These are phyloP conservation scores for Chlorophyllum brunneum DNA, from an alignment of 768 basidiomycete species.

Conservation along the genomic window DNA sequence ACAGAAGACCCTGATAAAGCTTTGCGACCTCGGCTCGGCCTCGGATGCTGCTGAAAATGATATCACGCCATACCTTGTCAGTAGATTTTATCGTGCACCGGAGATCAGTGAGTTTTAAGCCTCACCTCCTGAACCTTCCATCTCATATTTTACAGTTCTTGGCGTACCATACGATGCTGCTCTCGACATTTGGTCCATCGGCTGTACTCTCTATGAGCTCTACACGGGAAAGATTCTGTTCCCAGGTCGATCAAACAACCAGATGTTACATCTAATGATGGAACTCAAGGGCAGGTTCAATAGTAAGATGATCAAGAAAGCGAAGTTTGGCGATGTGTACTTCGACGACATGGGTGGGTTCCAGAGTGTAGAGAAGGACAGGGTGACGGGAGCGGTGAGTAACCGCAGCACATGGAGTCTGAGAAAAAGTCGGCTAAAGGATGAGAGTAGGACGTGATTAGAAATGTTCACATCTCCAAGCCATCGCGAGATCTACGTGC, in stretches of 20 bases:
- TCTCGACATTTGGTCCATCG: slow-evolving; percentile 95
- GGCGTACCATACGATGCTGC: slow-evolving; percentile 93
- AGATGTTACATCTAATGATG: slow-evolving; percentile 98
- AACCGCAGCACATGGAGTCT: slow-evolving; percentile 4
- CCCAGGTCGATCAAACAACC: slow-evolving; percentile 94
- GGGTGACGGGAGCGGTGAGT: slow-evolving; percentile 80
- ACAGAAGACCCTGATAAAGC: slow-evolving; percentile 86
- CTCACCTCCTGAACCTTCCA: slow-evolving; percentile 7
- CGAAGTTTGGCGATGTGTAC: slow-evolving; percentile 86
- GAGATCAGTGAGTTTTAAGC: slow-evolving; percentile 76
- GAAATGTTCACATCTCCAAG: slow-evolving; percentile 81
- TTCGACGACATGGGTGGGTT: slow-evolving; percentile 94
- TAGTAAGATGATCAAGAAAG: slow-evolving; percentile 90
- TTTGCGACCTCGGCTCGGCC: slow-evolving; percentile 97
- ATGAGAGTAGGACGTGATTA: slow-evolving; percentile 62
- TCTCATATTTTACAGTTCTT: slow-evolving; percentile 55
- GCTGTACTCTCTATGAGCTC: slow-evolving; percentile 94
- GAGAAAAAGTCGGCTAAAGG: slow-evolving; percentile 18
- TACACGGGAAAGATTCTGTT: slow-evolving; percentile 98
- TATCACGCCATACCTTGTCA: slow-evolving; percentile 97
- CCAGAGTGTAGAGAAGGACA: slow-evolving; percentile 77
- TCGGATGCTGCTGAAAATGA: slow-evolving; percentile 94
- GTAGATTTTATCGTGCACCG: slow-evolving; percentile 95
- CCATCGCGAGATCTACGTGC: slow-evolving; percentile 77
- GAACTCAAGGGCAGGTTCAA: slow-evolving; percentile 95